phyloP scores from a whole-genome alignment of 208 protist species.

The Trichomonas vaginalis region DNA sequence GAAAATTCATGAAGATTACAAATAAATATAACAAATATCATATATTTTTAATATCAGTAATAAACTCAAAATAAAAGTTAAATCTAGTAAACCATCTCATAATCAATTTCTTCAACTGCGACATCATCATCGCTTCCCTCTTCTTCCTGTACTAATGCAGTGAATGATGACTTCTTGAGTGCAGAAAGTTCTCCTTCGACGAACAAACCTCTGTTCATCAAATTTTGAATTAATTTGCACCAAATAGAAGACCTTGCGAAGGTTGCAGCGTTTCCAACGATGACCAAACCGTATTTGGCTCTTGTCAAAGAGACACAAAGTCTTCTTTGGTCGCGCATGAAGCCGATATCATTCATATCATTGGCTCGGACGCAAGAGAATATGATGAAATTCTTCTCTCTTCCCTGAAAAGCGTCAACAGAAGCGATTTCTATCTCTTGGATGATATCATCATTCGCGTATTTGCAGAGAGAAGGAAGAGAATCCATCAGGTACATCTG shows the following conservation, averaged over 20 bases:
- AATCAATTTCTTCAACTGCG: neutral
- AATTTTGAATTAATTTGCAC: neutral
- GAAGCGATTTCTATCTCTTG: slow-evolving; percentile 19
- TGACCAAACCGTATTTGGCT: slow-evolving; percentile 26
- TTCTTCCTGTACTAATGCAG: neutral
- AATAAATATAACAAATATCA: no score
- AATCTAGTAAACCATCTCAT: neutral
- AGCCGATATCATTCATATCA: slow-evolving; percentile 46
- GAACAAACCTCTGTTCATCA: neutral
- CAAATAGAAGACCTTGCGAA: neutral
- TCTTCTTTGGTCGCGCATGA: slow-evolving; percentile 61
- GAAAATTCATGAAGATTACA: no score
- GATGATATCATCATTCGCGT: neutral
- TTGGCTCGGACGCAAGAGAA: slow-evolving; percentile 26
- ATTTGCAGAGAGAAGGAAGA: neutral
- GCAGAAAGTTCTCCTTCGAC: neutral
- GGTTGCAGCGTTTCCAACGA: slow-evolving; percentile 28
- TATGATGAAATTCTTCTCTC: slow-evolving; percentile 39
- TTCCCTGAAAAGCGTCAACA: slow-evolving; percentile 38
- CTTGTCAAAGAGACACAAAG: slow-evolving; percentile 71
- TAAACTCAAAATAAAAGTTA: no score
- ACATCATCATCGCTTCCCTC: neutral
- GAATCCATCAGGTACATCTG: neutral
- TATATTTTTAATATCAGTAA: no score
- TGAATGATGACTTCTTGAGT: neutral